Base-by-base conservation (phyloP, 2,329 filamentous ascomycete species). In the Aspergillus neotritici region DNA sequence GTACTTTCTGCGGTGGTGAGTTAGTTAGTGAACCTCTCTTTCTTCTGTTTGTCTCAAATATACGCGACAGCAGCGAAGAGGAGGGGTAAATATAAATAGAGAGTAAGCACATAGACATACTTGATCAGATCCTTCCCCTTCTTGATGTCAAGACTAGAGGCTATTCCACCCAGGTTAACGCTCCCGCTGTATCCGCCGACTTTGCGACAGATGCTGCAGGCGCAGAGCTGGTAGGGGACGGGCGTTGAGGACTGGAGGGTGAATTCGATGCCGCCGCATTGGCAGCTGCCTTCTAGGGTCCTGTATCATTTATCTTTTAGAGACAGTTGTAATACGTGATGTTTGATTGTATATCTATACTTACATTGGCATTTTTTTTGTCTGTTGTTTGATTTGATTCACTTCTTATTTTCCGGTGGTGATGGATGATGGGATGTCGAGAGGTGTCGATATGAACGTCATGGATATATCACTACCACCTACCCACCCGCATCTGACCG, bases 201-300 rank as follows among this genome's bases (percentile, higher is more conserved):
- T 56, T 74, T 74, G 37, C 71, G 70, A 44, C 71, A 75, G 50
- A 74, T 75, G 47, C 68, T 68, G 52, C 71, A 74, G 30, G 69
- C 68, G 43, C 72, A 75, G 25, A 74, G 59, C 51, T 74, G 70
- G 45, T 73, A 75, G 0, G 71, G 72, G 0, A 72, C 68, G 0
- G 71, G 71, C 0, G 71, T 74, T 29, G 68, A 60, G 3, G 69
- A 73, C 40, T 72, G 52, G 6, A 74, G 56, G 4, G 60, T 63
- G 49, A 74, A 75, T 56, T 72, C 63, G n/a, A 74, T 58, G 31
- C 60, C 58, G 40, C 72, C 71, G 50, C 70, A 74, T 53, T 74
- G 72, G 58, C 71, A 75, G 53, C 69, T 73, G 52, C 72, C 72
- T 47, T 72, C 57, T 6, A 74, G 67, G 52, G 65, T 66, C 64